Evolutionary conservation across 345 rosid genomes (phyloP), one percentile per base, ranked within the genome.

Genomic region (Syzygium aromaticum): DNA sequence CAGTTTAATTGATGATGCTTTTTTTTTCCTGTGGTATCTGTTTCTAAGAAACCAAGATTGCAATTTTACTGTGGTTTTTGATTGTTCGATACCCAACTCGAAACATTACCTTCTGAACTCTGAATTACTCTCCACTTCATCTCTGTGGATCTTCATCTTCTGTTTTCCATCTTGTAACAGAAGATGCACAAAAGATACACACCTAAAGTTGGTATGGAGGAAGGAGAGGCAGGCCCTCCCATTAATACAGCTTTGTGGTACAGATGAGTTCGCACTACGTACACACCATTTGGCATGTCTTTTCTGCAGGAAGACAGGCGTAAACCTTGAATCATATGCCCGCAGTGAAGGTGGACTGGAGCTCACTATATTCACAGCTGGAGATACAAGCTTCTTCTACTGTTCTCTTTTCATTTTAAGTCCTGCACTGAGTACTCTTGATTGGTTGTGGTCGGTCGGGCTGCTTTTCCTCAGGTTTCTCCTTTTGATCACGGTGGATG

Each of bases 191-290:
- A 51, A 49, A 49, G 51, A 49, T 49, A 17, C 43, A 87, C 85
- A 64, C 78, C 87, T 77, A 91, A 86, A 51, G 86, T 84, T 84
- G 90, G 90, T 64, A 54, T 46, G 52, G 90, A 86, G 56, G 89
- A 87, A 85, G 90, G 87, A 7, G 92, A 89, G 59, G 87, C 64
- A 28, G 33, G 53, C 51, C 49, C 30, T 38, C 53, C 53, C 7
- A 16, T 51, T 59, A 30, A 13, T 38, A 3, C 53, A 12, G 53
- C 53, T 52, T 52, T 52, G 53, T 52, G 53, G 15, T 13, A 52
- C 15, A 52, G 53, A 11, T 12, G 53, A 52, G 53, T 52, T 52
- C 15, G 12, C 53, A 11, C 46, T 52, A 15, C 25, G 30, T 84
- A 4, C 86, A 49, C n/a, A 86, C 25, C 51, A 40, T 63, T 5